phyloP scores from a whole-genome alignment of 768 basidiomycete genomes.

The Amanita thiersii region DNA sequence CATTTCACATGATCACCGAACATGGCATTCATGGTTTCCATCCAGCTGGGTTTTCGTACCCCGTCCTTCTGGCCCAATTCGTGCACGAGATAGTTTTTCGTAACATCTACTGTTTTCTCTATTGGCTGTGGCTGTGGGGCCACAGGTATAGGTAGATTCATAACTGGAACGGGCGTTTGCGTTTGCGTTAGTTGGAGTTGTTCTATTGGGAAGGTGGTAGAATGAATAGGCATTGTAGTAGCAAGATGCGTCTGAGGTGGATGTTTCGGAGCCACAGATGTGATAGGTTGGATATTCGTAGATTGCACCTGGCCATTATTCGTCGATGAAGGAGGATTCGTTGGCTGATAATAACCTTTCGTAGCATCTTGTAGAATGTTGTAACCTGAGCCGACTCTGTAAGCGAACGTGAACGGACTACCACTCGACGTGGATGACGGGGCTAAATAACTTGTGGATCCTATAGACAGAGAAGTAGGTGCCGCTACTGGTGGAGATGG shows the following conservation, averaged over 20 bases:
- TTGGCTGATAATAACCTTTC: too few species aligned
- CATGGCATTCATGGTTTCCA: conserved; percentile 70
- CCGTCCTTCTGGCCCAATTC: conserved; percentile 43
- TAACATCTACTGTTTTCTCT: conserved; percentile 36
- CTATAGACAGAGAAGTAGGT: too few species aligned
- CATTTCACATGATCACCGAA: conserved; percentile 83
- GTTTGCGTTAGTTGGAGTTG: conserved; percentile 7
- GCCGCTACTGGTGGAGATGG: conserved; percentile 21
- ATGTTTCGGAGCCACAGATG: too few species aligned
- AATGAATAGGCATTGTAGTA: conserved; percentile 4
- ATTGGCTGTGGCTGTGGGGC: conserved; percentile 19
- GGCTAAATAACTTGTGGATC: too few species aligned
- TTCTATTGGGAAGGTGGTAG: conserved; percentile 8
- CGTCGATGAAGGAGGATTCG: too few species aligned
- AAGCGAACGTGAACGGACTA: too few species aligned
- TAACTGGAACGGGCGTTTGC: conserved; percentile 3
- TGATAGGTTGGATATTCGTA: conserved; percentile 2
- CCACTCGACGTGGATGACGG: too few species aligned
- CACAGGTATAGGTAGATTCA: too few species aligned
- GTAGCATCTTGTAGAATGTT: too few species aligned
- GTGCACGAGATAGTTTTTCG: conserved; percentile 68
- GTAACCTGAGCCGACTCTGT: too few species aligned
- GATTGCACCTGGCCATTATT: too few species aligned
- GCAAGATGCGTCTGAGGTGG: too few species aligned
- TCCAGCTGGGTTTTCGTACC: conserved; percentile 50